These are phyloP conservation scores for Suillus weaverae DNA, from an alignment of 768 basidiomycete genomes.

Conservation along the genomic window DNA sequence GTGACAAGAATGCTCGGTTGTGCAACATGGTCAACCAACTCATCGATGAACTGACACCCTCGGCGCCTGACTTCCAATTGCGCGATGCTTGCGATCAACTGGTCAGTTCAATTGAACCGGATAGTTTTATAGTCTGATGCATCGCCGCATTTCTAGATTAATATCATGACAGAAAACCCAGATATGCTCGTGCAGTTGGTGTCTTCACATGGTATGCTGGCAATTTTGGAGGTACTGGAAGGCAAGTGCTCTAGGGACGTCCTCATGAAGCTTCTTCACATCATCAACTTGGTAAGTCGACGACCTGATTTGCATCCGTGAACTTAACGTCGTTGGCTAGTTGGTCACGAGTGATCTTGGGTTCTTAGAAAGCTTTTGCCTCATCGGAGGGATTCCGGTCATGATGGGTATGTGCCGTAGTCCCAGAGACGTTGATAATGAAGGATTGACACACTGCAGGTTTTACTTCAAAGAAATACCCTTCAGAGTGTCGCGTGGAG, in stretches of 20 bases:
- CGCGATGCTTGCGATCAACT: constrained; percentile 86
- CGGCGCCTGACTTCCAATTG: constrained; percentile 79
- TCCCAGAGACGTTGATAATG: neutral
- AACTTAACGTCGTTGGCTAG: constrained; percentile 30
- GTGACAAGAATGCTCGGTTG: constrained; percentile 91
- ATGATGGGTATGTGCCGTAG: constrained; percentile 70
- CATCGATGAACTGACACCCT: constrained; percentile 83
- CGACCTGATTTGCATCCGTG: neutral
- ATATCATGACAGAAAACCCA: constrained; percentile 72
- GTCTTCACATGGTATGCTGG: constrained; percentile 91
- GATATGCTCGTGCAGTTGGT: constrained; percentile 90
- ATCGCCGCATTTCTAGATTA: constrained; percentile 48
- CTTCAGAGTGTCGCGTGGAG: constrained; percentile 90
- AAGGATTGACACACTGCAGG: constrained; percentile 41
- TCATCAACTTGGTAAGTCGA: constrained; percentile 77
- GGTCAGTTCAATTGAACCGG: constrained; percentile 43
- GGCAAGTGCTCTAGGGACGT: constrained; percentile 84
- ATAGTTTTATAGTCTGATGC: neutral
- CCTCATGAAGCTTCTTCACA: constrained; percentile 78
- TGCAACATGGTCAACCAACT: constrained; percentile 79
- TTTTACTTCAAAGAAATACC: constrained; percentile 93
- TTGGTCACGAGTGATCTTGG: constrained; percentile 74
- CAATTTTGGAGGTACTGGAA: constrained; percentile 91
- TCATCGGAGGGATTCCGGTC: constrained; percentile 93
- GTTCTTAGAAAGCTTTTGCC: constrained; percentile 91